phyloP scores from a whole-genome alignment of 2,329 filamentous ascomycete genomes.

The Colletotrichum godetiae region DNA sequence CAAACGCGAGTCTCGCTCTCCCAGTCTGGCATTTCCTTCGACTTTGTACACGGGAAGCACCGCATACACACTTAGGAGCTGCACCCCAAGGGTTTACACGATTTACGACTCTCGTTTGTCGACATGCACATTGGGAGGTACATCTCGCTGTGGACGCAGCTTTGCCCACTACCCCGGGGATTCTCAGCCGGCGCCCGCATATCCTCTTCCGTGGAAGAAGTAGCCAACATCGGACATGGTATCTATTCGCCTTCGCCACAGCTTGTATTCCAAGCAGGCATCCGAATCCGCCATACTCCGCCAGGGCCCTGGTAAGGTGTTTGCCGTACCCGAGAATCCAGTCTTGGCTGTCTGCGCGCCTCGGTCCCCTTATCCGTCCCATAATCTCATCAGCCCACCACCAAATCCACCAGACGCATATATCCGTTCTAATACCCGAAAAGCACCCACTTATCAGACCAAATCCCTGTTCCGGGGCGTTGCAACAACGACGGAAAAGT shows the following conservation, averaged over 20 bases:
- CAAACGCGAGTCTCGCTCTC: not conserved
- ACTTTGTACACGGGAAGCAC: not conserved
- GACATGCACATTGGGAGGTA: not conserved
- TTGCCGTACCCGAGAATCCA: constrained; percentile 11
- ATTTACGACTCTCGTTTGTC: not conserved
- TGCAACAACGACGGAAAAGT: not conserved
- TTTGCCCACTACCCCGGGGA: not conserved
- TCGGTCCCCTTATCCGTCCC: constrained; percentile 30
- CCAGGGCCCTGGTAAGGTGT: constrained; percentile 1
- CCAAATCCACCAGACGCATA: constrained; percentile 9
- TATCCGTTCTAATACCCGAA: constrained; percentile 33
- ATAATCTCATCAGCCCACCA: constrained; percentile 26
- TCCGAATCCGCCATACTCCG: not conserved
- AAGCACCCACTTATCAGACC: constrained; percentile 20
- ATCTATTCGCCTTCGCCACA: too few relatives aligned
- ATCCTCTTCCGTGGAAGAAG: not conserved
- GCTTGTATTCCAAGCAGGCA: not conserved
- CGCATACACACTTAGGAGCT: not conserved
- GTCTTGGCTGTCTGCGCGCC: constrained; percentile 11
- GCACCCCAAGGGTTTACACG: not conserved
- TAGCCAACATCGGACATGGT: not conserved
- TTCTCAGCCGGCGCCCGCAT: not conserved
- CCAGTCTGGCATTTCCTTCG: not conserved
- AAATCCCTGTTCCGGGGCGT: constrained; percentile 4
- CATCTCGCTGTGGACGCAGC: not conserved